Conservation (phyloP, 1,284 basidiomycete species). For the Laetiporus sulphureus region DNA sequence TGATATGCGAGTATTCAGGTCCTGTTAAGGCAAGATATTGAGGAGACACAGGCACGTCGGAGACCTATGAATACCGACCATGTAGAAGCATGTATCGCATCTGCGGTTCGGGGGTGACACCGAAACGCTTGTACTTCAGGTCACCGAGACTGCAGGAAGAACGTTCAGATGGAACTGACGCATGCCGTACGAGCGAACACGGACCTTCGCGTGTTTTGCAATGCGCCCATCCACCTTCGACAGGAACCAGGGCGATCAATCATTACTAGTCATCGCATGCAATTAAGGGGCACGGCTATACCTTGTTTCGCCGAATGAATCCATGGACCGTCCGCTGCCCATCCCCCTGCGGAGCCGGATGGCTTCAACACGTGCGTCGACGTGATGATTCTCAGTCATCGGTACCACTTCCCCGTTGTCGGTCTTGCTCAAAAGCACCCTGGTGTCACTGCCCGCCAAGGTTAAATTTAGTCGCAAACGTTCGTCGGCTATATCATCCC, state of each 20-base stretch:
- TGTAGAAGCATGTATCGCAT: conserved; percentile 76
- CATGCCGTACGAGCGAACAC: conserved; percentile 13
- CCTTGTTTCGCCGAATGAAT: conserved; percentile 93
- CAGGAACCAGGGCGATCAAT: too few species aligned
- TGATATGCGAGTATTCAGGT: conserved; percentile 70
- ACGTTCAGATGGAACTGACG: not conserved
- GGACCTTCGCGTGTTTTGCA: conserved; percentile 89
- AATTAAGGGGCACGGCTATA: too few species aligned
- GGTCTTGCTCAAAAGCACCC: conserved; percentile 77
- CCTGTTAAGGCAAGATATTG: conserved; percentile 34
- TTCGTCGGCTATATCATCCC: too few species aligned
- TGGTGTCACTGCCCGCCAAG: conserved; percentile 84
- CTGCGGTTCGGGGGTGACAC: conserved; percentile 94
- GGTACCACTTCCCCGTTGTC: conserved; percentile 66
- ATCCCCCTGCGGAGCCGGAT: conserved; percentile 84
- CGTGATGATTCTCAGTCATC: conserved; percentile 91
- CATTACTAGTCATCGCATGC: too few species aligned
- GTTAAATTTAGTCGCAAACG: too few species aligned
- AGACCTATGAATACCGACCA: conserved; percentile 36
- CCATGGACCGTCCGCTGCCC: conserved; percentile 85
- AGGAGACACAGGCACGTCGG: not conserved
- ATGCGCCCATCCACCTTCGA: conserved; percentile 87
- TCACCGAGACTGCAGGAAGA: conserved; percentile 71
- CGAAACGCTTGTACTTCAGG: conserved; percentile 82
- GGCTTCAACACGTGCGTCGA: conserved; percentile 83